Conservation (phyloP, 1,284 basidiomycete genomes). For the Prillingera fragicola region DNA sequence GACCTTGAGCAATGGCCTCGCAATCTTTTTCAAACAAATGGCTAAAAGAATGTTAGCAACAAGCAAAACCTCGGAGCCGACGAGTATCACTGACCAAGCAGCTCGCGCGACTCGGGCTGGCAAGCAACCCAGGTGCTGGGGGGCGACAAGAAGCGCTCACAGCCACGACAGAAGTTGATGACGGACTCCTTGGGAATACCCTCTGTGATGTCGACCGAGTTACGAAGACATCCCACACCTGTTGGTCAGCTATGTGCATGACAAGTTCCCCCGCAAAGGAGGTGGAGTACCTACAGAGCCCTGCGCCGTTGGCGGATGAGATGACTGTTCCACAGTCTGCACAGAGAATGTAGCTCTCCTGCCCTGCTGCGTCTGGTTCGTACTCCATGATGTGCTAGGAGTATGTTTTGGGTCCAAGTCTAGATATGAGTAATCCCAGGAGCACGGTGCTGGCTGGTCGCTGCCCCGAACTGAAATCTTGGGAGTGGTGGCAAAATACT, state of each 20-base stretch:
- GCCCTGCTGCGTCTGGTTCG: slow-evolving; percentile 38
- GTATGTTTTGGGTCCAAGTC: not conserved
- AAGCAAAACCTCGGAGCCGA: not conserved
- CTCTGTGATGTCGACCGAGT: slow-evolving; percentile 91
- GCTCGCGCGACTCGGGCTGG: slow-evolving; percentile 84
- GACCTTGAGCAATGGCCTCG: slow-evolving; percentile 81
- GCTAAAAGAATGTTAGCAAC: slow-evolving; percentile 45
- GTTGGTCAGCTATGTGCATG: slow-evolving; percentile 26
- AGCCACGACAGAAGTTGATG: slow-evolving; percentile 90
- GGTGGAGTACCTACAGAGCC: slow-evolving; percentile 62
- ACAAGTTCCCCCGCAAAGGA: slow-evolving; percentile 49
- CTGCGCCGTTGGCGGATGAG: slow-evolving; percentile 77
- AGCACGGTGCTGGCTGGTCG: too few species aligned
- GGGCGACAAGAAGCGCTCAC: slow-evolving; percentile 91
- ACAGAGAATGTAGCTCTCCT: slow-evolving; percentile 48
- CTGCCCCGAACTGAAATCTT: slow-evolving; percentile 10
- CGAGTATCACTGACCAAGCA: slow-evolving; percentile 55
- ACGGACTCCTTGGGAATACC: slow-evolving; percentile 97
- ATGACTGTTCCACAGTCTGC: slow-evolving; percentile 72
- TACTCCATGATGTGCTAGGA: slow-evolving; percentile 37
- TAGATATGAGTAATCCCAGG: too few species aligned
- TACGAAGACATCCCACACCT: slow-evolving; percentile 40
- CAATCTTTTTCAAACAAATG: slow-evolving; percentile 87
- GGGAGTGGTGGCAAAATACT: slow-evolving; percentile 3
- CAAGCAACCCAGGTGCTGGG: slow-evolving; percentile 82